These are phyloP conservation scores for Medicago ruthenica DNA, from an alignment of 306 rosid species.

Conservation along the genomic window DNA sequence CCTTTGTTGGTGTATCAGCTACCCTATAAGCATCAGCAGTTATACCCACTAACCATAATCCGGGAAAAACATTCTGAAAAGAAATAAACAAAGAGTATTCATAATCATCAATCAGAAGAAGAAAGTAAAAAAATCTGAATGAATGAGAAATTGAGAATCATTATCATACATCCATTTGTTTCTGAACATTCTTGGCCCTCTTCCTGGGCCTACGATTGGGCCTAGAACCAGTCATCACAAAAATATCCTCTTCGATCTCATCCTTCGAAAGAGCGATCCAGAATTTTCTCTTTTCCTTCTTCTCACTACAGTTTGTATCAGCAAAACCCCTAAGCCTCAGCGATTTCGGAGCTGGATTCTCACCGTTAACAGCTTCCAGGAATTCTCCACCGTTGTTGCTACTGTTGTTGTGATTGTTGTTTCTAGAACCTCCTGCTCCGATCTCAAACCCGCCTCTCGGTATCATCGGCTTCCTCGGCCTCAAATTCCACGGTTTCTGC, in stretches of 20 bases:
- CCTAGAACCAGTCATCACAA: constrained; percentile 88
- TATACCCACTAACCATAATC: constrained; percentile 86
- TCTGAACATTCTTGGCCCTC: constrained; percentile 88
- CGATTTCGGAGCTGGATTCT: constrained; percentile 69
- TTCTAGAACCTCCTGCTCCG: constrained; percentile 47
- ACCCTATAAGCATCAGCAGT: constrained; percentile 71
- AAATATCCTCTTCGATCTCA: constrained; percentile 94
- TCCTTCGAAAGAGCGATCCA: constrained; percentile 95
- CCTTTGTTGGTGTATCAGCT: constrained; percentile 78
- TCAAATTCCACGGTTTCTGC: constrained; percentile 70
- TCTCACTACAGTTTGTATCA: constrained; percentile 61
- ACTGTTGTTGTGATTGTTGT: neutral
- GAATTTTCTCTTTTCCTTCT: constrained; percentile 84
- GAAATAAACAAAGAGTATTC: neutral
- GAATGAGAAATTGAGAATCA: neutral
- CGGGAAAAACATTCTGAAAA: constrained; percentile 81
- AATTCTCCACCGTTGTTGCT: constrained; percentile 49
- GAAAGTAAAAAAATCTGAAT: neutral
- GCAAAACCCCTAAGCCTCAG: constrained; percentile 72
- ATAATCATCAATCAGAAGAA: neutral
- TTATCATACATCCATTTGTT: constrained; percentile 81
- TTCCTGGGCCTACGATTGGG: constrained; percentile 87
- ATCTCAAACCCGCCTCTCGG: constrained; percentile 52
- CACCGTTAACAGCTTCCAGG: constrained; percentile 53
- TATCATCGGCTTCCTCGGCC: constrained; percentile 71